A percentile compares a stretch with the other conserved stretches of the same genome.
phyloP scores from a whole-genome alignment of 352 stramenopile genomes.

The Phytophthora ohioensis region DNA sequence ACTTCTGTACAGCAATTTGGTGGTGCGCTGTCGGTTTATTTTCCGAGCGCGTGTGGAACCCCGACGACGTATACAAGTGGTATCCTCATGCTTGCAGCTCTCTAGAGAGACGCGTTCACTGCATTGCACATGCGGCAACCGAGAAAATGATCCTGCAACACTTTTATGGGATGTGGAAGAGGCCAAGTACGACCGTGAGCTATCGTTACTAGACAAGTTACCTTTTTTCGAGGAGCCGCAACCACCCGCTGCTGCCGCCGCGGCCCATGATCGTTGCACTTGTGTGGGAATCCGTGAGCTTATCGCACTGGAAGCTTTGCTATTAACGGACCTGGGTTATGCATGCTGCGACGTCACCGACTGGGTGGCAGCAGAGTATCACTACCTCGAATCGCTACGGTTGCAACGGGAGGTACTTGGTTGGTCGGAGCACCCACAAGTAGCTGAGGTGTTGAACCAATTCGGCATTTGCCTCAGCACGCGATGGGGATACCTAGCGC shows the following conservation, averaged over 20 bases:
- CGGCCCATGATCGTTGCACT: conserved; percentile 51
- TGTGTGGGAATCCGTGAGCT: conserved; percentile 82
- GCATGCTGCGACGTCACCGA: conserved; percentile 82
- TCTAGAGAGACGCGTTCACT: conserved; percentile 73
- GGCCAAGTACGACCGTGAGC: conserved; percentile 73
- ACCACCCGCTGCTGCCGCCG: conserved; percentile 31
- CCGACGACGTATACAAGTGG: conserved; percentile 69
- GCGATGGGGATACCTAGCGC: conserved; percentile 70
- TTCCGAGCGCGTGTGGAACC: conserved; percentile 81
- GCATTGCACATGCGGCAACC: conserved; percentile 73
- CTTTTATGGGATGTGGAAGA: conserved; percentile 82
- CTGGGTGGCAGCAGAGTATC: conserved; percentile 78
- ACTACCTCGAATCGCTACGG: conserved; percentile 80
- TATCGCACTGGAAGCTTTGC: conserved; percentile 74
- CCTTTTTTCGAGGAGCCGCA: conserved; percentile 72
- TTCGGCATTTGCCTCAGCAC: conserved; percentile 84
- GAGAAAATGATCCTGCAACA: conserved; percentile 73
- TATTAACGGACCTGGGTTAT: conserved; percentile 82
- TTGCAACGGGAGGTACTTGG: conserved; percentile 82
- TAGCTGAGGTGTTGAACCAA: conserved; percentile 85
- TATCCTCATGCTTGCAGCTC: conserved; percentile 78
- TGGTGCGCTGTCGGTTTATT: conserved; percentile 83
- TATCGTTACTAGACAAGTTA: conserved; percentile 66
- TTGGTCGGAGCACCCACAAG: conserved; percentile 78
- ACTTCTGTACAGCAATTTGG: conserved; percentile 81